Base-by-base conservation (phyloP, 1,284 basidiomycete species). In the Pseudozyma sp. region DNA sequence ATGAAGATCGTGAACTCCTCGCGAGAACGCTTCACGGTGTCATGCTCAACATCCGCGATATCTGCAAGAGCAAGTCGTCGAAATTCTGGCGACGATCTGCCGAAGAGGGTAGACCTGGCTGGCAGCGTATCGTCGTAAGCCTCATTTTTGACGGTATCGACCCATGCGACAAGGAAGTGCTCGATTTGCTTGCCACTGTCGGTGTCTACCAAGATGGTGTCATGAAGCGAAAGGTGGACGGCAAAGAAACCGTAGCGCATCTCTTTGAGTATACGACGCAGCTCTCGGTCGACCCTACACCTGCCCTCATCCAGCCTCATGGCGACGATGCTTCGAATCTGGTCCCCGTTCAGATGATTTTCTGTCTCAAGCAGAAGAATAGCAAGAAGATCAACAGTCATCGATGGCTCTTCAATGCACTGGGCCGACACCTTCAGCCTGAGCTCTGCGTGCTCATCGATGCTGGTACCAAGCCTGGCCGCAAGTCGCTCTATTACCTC, bases 1-100 rank as follows among this genome's bases (percentile, higher is more conserved):
- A 97, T 85, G 95, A 97, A 86, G 95, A 98, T 88, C 96, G 97
- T 87, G 92, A 91, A 5, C 89, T 97, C 35, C 79, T 85, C n/a
- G 82, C 84, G 10, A 55, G 84, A 10, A 97, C 94, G 1, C 87
- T 97, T 50, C 94, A 97, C 82, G 93, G 93, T 72, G 92, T 98
- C 83, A 97, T 98, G 95, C 86, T 95, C 77, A 99, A 99, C 86
- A 96, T 99, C 75, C 92, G 95, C 77, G 95, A 98, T 82, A 98
- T 98, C 76, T 97, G 94, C 90, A 95, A 94, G 87, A 95, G 93
- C 52, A 96, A 95, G 85, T 91, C 85, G 81, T 95, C 93, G 70
- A 96, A 96, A 85, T 98, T 93, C 87, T 97, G 85, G 80, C 56
- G 78, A n/a, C 60, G 79, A 18, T 80, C 77, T 21, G 85, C 82